Conservation (phyloP, 441 rosid genomes). For the Populus hybrid region DNA sequence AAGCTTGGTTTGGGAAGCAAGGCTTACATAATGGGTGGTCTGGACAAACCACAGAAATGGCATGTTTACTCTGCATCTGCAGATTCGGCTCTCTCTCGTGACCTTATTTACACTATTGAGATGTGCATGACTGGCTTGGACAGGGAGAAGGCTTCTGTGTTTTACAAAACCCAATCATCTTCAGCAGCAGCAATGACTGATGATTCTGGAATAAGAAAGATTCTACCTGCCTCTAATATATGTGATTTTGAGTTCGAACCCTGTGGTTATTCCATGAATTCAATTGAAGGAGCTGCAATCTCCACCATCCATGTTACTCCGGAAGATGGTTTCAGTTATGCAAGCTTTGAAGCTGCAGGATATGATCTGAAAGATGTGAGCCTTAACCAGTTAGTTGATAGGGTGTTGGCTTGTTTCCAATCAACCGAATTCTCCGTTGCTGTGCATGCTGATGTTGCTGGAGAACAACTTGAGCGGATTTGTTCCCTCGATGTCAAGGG, state of each 20-base stretch:
- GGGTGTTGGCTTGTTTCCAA: conserved; percentile 61
- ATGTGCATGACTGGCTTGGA: conserved; percentile 86
- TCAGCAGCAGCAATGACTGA: conserved; percentile 58
- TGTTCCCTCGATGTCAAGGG: conserved; percentile 47
- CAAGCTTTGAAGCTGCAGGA: conserved; percentile 75
- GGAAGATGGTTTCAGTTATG: conserved; percentile 82
- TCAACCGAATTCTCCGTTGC: conserved; percentile 66
- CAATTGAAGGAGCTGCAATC: conserved; percentile 62
- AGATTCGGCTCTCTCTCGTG: conserved; percentile 22
- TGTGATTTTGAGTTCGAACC: conserved; percentile 81
- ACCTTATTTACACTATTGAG: conserved; percentile 60
- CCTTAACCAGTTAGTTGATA: conserved; percentile 44
- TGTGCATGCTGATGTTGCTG: conserved; percentile 42
- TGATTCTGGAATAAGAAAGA: conserved; percentile 68
- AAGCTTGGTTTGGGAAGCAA: conserved; percentile 55
- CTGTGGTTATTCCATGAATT: conserved; percentile 87
- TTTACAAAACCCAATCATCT: conserved; percentile 45
- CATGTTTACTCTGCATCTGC: conserved; percentile 76
- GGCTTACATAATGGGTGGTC: conserved; percentile 61
- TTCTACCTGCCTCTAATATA: conserved; percentile 59
- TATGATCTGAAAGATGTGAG: conserved; percentile 40
- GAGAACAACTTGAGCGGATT: conserved; percentile 19
- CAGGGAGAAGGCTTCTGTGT: conserved; percentile 52
- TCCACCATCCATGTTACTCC: conserved; percentile 84
- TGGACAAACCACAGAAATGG: conserved; percentile 51